Conservation (phyloP, 2,329 filamentous ascomycete genomes). For the Talaromyces piceae region DNA sequence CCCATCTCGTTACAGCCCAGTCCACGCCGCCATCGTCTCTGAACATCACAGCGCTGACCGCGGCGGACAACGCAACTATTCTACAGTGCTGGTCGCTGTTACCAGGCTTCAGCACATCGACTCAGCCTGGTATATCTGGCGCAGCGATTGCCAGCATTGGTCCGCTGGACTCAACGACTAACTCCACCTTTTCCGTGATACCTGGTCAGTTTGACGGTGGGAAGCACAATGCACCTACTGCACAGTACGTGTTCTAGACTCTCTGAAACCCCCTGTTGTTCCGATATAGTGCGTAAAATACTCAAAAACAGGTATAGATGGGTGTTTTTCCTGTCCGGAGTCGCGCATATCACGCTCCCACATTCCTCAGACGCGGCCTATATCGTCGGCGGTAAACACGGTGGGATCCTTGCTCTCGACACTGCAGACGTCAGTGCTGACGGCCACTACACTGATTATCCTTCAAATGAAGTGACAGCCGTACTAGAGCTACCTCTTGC, state of each 20-base stretch:
- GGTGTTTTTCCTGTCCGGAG: slow-evolving; percentile 34
- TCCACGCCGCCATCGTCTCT: slow-evolving; percentile 17
- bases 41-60: slow-evolving; percentile 38
- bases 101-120: slow-evolving; percentile 27
- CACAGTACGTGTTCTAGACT: slow-evolving; percentile 19
- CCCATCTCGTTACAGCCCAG: background rate
- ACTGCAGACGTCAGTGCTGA: slow-evolving; percentile 27
- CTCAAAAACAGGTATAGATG: slow-evolving; percentile 15
- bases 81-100: slow-evolving; percentile 43
- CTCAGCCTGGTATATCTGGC: slow-evolving; percentile 27
- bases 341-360: slow-evolving; percentile 37
- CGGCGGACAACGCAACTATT: slow-evolving; percentile 31
- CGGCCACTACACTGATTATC: slow-evolving; percentile 39
- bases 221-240: slow-evolving; percentile 35
- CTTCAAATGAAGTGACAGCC: slow-evolving; percentile 31
- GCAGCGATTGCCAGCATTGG: slow-evolving; percentile 27
- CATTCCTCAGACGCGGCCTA: slow-evolving; percentile 30
- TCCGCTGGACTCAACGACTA: slow-evolving; percentile 15
- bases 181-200: slow-evolving; percentile 31
- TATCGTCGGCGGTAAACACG: slow-evolving; percentile 35
- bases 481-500: slow-evolving; percentile 31
- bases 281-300: background rate
- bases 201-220: slow-evolving; percentile 34
- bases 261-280: background rate
- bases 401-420: slow-evolving; percentile 38